A percentile compares a stretch with the other conserved stretches of the same genome.
Evolutionary conservation across 495 filamentous ascomycete species (phyloP).

Genomic region (Podospora appendiculata): DNA sequence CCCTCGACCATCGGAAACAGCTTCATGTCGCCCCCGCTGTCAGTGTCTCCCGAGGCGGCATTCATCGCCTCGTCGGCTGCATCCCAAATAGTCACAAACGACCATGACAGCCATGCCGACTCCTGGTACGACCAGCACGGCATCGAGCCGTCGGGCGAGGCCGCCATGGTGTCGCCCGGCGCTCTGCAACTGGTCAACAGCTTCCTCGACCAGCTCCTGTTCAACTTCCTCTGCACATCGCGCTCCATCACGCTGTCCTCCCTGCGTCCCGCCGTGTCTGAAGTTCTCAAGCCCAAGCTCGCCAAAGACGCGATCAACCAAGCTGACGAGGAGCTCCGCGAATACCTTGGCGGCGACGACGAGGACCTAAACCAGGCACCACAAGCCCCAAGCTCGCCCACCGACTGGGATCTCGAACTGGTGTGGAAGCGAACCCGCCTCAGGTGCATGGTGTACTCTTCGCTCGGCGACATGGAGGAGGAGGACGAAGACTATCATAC

Average conservation of each 20-base stretch:
- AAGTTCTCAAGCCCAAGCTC: constrained; percentile 81
- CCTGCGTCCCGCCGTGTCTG: constrained; percentile 75
- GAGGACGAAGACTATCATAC: constrained; percentile 89
- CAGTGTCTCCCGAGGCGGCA: constrained; percentile 69
- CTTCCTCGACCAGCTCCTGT: constrained; percentile 90
- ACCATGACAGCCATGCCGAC: constrained; percentile 67
- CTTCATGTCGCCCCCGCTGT: constrained; percentile 53
- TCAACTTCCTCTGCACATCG: constrained; percentile 72
- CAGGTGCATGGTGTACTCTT: constrained; percentile 96
- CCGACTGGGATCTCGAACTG: constrained; percentile 75
- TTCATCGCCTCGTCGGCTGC: constrained; percentile 89
- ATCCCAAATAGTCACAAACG: constrained; percentile 82
- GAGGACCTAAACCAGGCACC: constrained; percentile 51
- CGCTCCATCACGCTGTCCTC: constrained; percentile 72
- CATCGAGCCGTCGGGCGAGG: constrained; percentile 53
- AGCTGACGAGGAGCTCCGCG: constrained; percentile 84
- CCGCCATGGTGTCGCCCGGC: constrained; percentile 65
- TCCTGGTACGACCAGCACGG: constrained; percentile 56
- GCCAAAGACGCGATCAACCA: constrained; percentile 80
- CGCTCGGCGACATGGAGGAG: constrained; percentile 93
- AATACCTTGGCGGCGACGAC: constrained; percentile 75
- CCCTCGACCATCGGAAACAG: constrained; percentile 40
- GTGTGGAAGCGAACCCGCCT: constrained; percentile 89
- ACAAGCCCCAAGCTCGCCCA: constrained; percentile 40
- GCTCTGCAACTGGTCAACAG: constrained; percentile 79